phyloP scores from a whole-genome alignment of 441 rosid species.

The Gossypium schwendimanii region DNA sequence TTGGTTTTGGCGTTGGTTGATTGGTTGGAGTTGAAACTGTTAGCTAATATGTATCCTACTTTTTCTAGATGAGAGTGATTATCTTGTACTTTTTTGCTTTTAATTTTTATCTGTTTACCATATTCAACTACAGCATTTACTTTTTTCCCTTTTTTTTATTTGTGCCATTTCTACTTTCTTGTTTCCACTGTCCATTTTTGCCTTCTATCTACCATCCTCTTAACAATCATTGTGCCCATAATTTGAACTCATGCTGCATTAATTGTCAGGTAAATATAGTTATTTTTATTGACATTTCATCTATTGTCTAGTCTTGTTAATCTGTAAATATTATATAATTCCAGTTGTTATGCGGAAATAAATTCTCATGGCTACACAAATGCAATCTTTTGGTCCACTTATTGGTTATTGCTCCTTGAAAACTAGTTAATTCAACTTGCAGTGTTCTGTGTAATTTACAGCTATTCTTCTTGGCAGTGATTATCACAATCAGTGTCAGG shows the following conservation, averaged over 20 bases:
- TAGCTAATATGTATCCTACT: slow-evolving; percentile 53
- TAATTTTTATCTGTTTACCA: background rate
- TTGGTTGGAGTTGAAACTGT: slow-evolving; percentile 38
- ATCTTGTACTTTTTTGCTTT: background rate
- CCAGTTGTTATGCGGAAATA: background rate
- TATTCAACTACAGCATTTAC: background rate
- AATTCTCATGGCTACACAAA: background rate
- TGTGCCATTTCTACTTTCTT: background rate
- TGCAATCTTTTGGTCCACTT: background rate
- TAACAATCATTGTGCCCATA: background rate
- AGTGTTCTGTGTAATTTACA: slow-evolving; percentile 11
- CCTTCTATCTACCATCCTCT: background rate
- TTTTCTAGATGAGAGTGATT: slow-evolving; percentile 18
- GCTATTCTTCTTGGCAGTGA: slow-evolving; percentile 22
- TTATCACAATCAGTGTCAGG: slow-evolving; percentile 8
- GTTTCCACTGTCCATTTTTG: background rate
- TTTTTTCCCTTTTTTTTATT: background rate
- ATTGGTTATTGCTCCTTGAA: slow-evolving; percentile 34
- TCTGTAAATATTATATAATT: background rate
- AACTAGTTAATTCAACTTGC: slow-evolving; percentile 20
- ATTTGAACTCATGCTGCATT: background rate
- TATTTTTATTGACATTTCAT: background rate
- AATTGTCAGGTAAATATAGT: background rate
- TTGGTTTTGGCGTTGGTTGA: slow-evolving; percentile 40
- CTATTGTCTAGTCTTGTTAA: background rate